Conservation (phyloP, 805 yeast species). For the Wickerhamiella slavikovae region DNA sequence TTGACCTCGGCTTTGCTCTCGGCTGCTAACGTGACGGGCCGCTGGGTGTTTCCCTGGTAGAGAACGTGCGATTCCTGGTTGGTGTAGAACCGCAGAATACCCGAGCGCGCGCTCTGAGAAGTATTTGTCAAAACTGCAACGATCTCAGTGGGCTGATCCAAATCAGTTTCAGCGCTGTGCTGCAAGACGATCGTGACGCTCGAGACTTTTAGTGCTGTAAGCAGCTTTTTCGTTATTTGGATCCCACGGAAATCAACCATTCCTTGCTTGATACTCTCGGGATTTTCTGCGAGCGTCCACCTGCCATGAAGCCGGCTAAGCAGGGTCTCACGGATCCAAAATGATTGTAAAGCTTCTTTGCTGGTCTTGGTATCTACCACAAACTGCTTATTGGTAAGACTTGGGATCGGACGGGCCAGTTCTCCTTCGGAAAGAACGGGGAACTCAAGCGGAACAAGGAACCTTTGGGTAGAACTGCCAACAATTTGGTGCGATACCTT, state of each 20-base stretch:
- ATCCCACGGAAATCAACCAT: conserved; percentile 45
- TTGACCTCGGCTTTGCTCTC: conserved; percentile 24
- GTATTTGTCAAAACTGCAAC: conserved; percentile 30
- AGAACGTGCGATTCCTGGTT: conserved; percentile 36
- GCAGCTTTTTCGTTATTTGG: conserved; percentile 41
- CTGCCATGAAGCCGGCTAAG: conserved; percentile 37
- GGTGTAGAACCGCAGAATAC: conserved; percentile 42
- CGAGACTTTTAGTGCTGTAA: conserved; percentile 23
- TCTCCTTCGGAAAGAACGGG: conserved; percentile 24
- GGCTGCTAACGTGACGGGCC: conserved; percentile 26
- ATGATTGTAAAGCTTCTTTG: conserved; percentile 44
- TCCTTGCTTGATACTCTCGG: conserved; percentile 27
- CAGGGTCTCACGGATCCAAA: conserved; percentile 64
- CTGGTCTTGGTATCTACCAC: conserved; percentile 27
- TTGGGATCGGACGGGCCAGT: conserved; percentile 41
- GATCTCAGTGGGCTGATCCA: conserved; percentile 35
- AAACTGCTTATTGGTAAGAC: conserved; percentile 48
- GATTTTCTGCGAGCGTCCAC: conserved; percentile 27
- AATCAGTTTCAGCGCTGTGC: too few relatives aligned
- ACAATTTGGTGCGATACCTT: conserved; percentile 8
- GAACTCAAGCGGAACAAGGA: conserved; percentile 51
- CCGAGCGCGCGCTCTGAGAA: conserved; percentile 23
- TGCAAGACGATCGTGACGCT: too few relatives aligned
- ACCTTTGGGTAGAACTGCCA: conserved; percentile 31
- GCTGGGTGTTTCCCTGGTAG: conserved; percentile 54